Base-by-base conservation (phyloP, 2,329 filamentous ascomycete genomes). In the Ophiostoma sp. region DNA sequence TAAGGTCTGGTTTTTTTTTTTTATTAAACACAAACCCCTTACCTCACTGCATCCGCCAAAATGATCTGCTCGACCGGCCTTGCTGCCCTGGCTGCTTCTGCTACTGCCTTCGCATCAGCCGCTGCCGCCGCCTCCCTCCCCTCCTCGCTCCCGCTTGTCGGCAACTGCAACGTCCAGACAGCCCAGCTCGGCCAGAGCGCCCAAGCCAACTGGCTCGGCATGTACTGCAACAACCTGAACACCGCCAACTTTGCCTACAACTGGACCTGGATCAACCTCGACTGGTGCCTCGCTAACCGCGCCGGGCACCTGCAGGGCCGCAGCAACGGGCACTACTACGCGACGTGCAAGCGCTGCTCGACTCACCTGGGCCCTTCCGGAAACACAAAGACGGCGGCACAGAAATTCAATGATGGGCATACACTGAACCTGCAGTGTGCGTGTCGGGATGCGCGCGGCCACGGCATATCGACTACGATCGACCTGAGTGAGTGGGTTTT, bases 251-350 rank as follows among this genome's bases (percentile, higher is more conserved):
- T 76, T 70, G 77, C 75, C 31, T 81, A 80, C 74, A 79, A 80
- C 68, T 82, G 80, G 78, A 78, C 79, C 15, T 80, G 77, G 78
- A 76, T 81, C 71, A 76, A 81, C 57, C 78, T 80, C 23, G 76
- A 79, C 62, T 67, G 73, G 68, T 79, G 77, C 62, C 60, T 78
- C 6, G 74, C 73, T 23, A 79, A 78, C 71, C 72, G 73, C 31
- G 71, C 52, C 23, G 75, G 77, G 11, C 60, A 69, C 8, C 74
- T 79, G 6, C 48, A 73, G 10, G 60, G 72, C 10, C 73, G 68
- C 6, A 68, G 71, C 11, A 76, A 75, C 10, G 76, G 76, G 1
- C 71, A 71, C 60, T 77, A 74, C 71, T 73, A 72, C 3, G 41
- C 57, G 10, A 72, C 72, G n/a, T 78, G 76, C 73, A 44, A 35